Base-by-base conservation (phyloP, 1,139 yeast species). In the Yamadazyma blattariae region DNA sequence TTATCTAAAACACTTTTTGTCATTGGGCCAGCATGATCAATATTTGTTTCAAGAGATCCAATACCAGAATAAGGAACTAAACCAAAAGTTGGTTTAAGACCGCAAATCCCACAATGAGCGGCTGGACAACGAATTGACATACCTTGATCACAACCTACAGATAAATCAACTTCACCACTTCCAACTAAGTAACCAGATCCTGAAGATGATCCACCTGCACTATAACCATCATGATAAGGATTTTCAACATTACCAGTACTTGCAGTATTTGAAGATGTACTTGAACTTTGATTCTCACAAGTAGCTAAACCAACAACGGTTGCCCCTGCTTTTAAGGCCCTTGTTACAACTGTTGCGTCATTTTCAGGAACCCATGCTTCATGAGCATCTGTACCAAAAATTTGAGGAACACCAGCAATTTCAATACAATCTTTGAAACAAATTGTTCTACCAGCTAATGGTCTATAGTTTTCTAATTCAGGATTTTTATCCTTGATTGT, bases 271-370 rank as follows among this genome's bases (percentile, higher is more conserved):
- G 62, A 56, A 11, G 64, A 58, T 8, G 66, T 59, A 31, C 63
- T 57, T 9, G 61, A 54, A 38, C 65, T 61, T 29, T 56, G 54
- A 34, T 62, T 61, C 35, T 62, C 68, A 46, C 68, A 62, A 7
- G 60, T 57, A 2, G 64, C 61, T n/a, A 57, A 50, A 9, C 68
- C 68, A 20, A 52, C 50, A 21, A 61, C 45, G 12, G 38, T 50
- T 3, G 59, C 68, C 27, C 68, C 68, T 10, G 61, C 59, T 32
- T 54, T 52, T 15, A 62, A 42, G 11, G 51, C 46, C 30, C 68
- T 47, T 11, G 59, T 52, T 5, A 61, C 63, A 10, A 60, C 59
- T 1, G 64, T 58, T 6, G 67, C 67, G 42, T 61, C 67, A 7
- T 56, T 52, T 5, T 53, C 52, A 5, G 67, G 67, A 19, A 48